Conservation (phyloP, 2,329 filamentous ascomycete species). For the Drechslerella dactyloides region DNA sequence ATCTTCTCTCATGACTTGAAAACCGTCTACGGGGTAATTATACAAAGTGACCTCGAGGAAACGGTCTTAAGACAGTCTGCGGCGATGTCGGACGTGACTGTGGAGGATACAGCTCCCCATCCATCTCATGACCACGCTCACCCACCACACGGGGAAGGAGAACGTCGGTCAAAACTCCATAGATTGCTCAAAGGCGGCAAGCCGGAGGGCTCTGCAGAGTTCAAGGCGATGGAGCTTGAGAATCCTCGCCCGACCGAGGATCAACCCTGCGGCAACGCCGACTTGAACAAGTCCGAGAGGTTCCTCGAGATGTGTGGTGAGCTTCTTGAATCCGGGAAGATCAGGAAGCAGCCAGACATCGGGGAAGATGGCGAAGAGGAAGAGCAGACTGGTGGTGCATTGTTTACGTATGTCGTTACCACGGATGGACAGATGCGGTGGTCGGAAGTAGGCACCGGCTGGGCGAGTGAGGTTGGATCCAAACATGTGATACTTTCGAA, state of each 20-base stretch:
- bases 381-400: conserved; percentile 33
- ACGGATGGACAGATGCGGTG: conserved; percentile 46
- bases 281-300: conserved; percentile 37
- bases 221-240: conserved; percentile 48
- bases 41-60: conserved; percentile 27
- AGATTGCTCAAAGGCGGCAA: conserved; percentile 41
- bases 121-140: conserved; percentile 3
- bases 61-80: conserved; percentile 33
- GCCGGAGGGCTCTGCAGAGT: conserved; percentile 31
- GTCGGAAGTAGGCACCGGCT: conserved; percentile 44
- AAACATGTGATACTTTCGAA: conserved; percentile 48
- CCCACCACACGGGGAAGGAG: conserved; percentile 19
- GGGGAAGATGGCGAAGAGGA: conserved; percentile 41
- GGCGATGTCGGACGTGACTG: conserved; percentile 20
- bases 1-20: conserved; percentile 49
- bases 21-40: conserved; percentile 45
- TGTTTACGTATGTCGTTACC: conserved; percentile 48
- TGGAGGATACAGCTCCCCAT: conserved; percentile 18
- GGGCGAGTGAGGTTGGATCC: conserved; percentile 41
- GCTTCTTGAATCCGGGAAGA: conserved; percentile 36
- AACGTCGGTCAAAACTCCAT: conserved; percentile 29
- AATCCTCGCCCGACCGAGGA: conserved; percentile 39
- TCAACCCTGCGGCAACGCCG: conserved; percentile 32
- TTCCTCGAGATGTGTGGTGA: conserved; percentile 49
- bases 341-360: conserved; percentile 33